These are phyloP conservation scores for Diaporthe amygdali DNA, from an alignment of 2,329 filamentous ascomycete genomes.

Conservation along the genomic window DNA sequence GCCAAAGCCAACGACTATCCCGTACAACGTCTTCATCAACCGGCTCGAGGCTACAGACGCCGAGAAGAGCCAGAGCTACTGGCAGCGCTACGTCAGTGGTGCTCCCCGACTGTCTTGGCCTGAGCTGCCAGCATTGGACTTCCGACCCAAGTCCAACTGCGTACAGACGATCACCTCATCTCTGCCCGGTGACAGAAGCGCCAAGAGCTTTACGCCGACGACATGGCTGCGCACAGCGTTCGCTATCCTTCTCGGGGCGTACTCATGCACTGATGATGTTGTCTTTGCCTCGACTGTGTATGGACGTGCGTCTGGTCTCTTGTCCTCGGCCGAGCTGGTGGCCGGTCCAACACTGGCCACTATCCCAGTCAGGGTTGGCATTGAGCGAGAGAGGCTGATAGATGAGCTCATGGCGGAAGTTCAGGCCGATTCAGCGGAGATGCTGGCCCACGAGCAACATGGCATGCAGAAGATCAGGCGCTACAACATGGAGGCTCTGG, in stretches of 20 bases:
- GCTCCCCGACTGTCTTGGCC: background rate
- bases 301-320: background rate
- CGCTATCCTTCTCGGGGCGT: background rate
- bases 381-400: background rate
- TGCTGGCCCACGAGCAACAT: conserved; percentile 11
- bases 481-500: conserved; percentile 11
- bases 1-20: background rate
- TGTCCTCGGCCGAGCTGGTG: background rate
- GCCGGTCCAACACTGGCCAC: background rate
- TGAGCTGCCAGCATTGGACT: background rate
- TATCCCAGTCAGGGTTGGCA: background rate
- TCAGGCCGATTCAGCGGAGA: conserved; percentile 8
- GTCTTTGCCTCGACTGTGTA: background rate
- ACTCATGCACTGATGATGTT: background rate
- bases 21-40: conserved; percentile 7
- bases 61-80: background rate
- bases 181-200: background rate
- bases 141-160: background rate
- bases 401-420: background rate
- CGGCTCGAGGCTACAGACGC: background rate
- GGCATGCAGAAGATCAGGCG: conserved; percentile 20
- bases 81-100: background rate
- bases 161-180: background rate
- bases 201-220: background rate
- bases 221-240: background rate